Evolutionary conservation across 2,329 filamentous ascomycete genomes (phyloP).

Genomic region (Phoma sp.): DNA sequence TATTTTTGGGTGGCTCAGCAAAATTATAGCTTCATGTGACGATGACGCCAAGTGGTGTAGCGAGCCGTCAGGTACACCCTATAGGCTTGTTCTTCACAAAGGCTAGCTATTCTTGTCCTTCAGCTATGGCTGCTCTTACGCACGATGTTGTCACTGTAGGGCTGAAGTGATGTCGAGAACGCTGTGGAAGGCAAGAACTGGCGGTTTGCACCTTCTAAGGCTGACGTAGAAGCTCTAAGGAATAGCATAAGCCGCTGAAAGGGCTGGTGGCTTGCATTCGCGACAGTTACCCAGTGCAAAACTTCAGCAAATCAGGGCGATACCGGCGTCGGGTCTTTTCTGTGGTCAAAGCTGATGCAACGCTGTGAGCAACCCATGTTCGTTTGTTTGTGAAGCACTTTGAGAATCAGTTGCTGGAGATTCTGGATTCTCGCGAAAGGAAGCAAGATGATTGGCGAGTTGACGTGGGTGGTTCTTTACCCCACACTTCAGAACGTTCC

Average conservation of each 20-base stretch:
- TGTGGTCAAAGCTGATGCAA: slow-evolving; percentile 1
- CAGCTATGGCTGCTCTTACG: slow-evolving; percentile 6
- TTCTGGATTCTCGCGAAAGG: neutral
- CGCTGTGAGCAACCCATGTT: neutral
- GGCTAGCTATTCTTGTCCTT: slow-evolving; percentile 6
- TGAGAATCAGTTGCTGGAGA: neutral
- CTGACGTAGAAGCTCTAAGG: neutral
- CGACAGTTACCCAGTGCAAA: neutral
- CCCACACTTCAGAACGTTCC: slow-evolving; percentile 12
- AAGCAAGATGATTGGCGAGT: neutral
- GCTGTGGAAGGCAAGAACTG: neutral
- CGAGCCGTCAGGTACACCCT: slow-evolving; percentile 2
- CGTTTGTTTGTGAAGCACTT: neutral
- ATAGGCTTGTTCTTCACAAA: neutral
- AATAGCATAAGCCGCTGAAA: neutral
- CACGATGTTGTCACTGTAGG: neutral
- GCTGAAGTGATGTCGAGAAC: neutral
- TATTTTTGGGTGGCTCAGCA: neutral
- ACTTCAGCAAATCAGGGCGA: slow-evolving; percentile 3
- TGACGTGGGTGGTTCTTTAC: slow-evolving; percentile 2
- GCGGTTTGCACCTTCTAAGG: neutral
- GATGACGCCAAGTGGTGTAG: slow-evolving; percentile 7
- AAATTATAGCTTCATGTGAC: neutral
- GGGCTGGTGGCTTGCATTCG: neutral
- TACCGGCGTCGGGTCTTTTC: neutral